Evolutionary conservation across 768 basidiomycete genomes (phyloP), one percentile per base, ranked within the genome.

Genomic region (Steccherinum ochraceum): DNA sequence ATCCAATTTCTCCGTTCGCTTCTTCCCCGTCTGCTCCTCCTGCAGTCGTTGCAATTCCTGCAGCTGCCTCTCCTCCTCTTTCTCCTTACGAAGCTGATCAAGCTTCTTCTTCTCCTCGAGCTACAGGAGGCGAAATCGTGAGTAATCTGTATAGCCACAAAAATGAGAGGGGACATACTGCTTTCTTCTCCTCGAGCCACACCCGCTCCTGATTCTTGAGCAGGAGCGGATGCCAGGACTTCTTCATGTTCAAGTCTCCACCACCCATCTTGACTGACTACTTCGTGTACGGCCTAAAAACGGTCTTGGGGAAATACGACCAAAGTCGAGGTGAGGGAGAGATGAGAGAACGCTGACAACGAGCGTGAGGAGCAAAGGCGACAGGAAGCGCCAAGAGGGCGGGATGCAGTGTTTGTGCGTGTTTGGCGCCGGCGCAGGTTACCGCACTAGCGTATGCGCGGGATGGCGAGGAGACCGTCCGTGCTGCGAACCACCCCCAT

Each of bases 101-200:
- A 96, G 78, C 64, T 95, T 95, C 81, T 97, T 98, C 76, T 95
- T 96, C 71, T 99, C 96, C 64, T 95, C 95, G 51, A 96, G 85
- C 92, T 94, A 63, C 21, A 39, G 45, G 20, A 39, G 25, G 5
- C 12, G 16, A 25, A 3, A 24, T 16, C 13, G 21, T 40, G 4
- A 42, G 21, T 16, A 21, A 43, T 18, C 18, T 18, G n/a, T n/a
- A n/a, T n/a, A n/a, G n/a, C n/a, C n/a, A 23, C 5, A 42, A 24
- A 51, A 58, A 18, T 56, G 59, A 61, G 39, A 58, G 45, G 47
- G 16, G 13, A 77, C 89, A 61, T 65, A 91, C 92, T 49, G 93
- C 93, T 65, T 90, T 87, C 80, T 95, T 93, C 70, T 99, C 96
- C 69, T 95, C 89, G 50, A 97, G 79, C 95, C 96, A 98, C 62